A percentile compares a stretch with the other conserved stretches of the same genome.
phyloP scores from a whole-genome alignment of 441 rosid species.

The Codiaeum variegatum region DNA sequence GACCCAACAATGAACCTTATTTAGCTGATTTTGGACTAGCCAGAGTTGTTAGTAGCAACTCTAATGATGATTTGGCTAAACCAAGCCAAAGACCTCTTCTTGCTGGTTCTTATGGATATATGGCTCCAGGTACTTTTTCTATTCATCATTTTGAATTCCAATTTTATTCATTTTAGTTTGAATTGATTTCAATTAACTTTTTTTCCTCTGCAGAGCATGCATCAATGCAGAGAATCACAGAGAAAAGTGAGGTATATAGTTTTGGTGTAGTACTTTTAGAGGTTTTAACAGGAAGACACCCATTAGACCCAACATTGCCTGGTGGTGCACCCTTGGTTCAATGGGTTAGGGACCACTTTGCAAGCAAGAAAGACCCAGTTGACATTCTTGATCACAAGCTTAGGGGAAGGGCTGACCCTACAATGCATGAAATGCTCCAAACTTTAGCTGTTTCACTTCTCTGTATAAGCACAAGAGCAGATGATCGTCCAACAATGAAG shows the following conservation, averaged over 20 bases:
- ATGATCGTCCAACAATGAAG: conserved; percentile 82
- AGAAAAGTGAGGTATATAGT: conserved; percentile 88
- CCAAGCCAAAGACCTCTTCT: conserved; percentile 58
- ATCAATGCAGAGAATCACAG: conserved; percentile 63
- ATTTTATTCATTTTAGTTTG: neutral
- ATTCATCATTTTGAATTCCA: too few relatives aligned
- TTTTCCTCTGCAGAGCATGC: conserved; percentile 61
- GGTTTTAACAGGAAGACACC: conserved; percentile 84
- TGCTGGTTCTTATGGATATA: conserved; percentile 94
- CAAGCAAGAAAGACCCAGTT: conserved; percentile 51
- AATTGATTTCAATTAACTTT: conserved; percentile 3
- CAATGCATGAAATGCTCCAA: conserved; percentile 89
- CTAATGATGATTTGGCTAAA: conserved; percentile 35
- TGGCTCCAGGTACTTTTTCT: conserved; percentile 72
- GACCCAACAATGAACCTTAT: conserved; percentile 59
- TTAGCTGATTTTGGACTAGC: conserved; percentile 94
- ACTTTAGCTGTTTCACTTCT: conserved; percentile 83
- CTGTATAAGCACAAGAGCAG: conserved; percentile 53
- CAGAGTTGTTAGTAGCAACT: conserved; percentile 32
- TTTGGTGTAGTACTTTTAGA: conserved; percentile 78
- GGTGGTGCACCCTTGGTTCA: conserved; percentile 78
- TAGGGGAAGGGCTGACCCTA: conserved; percentile 72
- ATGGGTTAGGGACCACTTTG: conserved; percentile 78
- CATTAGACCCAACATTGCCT: conserved; percentile 76
- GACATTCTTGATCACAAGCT: conserved; percentile 73